These are phyloP conservation scores for Aechmea fasciata DNA, from an alignment of 176 grass and related monocot genomes.

Conservation along the genomic window DNA sequence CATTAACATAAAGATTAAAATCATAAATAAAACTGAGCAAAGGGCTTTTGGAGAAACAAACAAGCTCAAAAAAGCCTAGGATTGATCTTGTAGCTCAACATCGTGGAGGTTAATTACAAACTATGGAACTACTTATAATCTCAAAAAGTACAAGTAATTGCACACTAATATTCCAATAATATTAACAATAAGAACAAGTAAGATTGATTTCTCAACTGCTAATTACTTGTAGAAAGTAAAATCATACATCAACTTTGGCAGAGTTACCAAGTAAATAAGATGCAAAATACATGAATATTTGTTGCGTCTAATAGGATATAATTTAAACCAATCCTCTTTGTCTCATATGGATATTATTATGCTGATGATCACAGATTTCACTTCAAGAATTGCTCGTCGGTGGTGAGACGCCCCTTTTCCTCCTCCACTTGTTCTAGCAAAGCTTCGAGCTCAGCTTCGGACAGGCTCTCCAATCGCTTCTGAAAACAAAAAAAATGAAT, in stretches of 20 bases:
- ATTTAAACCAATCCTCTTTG: not conserved
- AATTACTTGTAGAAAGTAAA: too few relatives aligned
- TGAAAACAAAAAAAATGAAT: conserved; percentile 10
- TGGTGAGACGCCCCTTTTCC: conserved; percentile 44
- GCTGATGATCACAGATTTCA: not conserved
- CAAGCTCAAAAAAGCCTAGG: not conserved
- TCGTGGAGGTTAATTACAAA: not conserved
- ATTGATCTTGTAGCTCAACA: not conserved
- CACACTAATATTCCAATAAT: too few relatives aligned
- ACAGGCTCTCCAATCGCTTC: conserved; percentile 86
- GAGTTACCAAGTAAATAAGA: too few relatives aligned
- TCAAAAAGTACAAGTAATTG: too few relatives aligned
- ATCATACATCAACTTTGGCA: too few relatives aligned
- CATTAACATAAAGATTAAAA: too few relatives aligned
- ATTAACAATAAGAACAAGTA: too few relatives aligned
- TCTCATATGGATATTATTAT: not conserved
- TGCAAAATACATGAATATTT: too few relatives aligned
- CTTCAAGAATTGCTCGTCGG: not conserved
- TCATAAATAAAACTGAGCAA: not conserved
- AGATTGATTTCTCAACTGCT: too few relatives aligned
- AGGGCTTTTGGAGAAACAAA: not conserved
- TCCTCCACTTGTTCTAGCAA: conserved; percentile 93
- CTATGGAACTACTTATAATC: not conserved
- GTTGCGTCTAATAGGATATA: not conserved
- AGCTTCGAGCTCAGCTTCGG: conserved; percentile 71